Conservation (phyloP, 768 basidiomycete species). For the Porphyrellus cyaneotinctus region DNA sequence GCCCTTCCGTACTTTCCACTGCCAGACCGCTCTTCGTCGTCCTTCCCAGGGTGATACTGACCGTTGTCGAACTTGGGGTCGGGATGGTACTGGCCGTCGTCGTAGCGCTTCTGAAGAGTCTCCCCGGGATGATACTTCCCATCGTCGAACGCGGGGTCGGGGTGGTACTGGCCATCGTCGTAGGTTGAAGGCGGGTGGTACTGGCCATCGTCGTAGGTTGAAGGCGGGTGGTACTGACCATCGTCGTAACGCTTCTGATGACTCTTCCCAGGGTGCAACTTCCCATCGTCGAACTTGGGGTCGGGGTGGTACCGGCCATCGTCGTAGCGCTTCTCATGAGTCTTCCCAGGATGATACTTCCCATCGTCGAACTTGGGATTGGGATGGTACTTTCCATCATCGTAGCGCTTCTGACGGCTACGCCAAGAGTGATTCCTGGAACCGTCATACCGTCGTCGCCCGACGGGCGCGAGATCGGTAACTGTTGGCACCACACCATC, state of each 20-base stretch:
- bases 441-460: neutral
- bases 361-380: neutral
- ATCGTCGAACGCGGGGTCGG: neutral
- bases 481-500: neutral
- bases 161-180: slow-evolving; percentile 7
- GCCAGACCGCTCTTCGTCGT: neutral
- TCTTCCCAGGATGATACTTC: neutral
- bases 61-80: slow-evolving; percentile 8
- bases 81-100: slow-evolving; percentile 7
- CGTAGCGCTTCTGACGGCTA: slow-evolving; percentile 7
- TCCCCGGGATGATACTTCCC: neutral
- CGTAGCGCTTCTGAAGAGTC: neutral
- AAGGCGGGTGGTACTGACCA: neutral
- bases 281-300: neutral
- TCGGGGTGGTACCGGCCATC: slow-evolving; percentile 11
- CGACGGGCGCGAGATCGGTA: neutral
- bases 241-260: slow-evolving; percentile 7
- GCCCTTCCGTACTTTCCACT: slow-evolving; percentile 1
- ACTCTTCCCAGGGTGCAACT: neutral
- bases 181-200: slow-evolving; percentile 15
- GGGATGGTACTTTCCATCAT: slow-evolving; percentile 13
- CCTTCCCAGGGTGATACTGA: slow-evolving; percentile 2
- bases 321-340: slow-evolving; percentile 10
- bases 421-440: neutral
- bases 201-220: neutral